Evolutionary conservation across 768 basidiomycete genomes (phyloP), one percentile per base, ranked within the genome.

Genomic region (Tephrocybe sp.): DNA sequence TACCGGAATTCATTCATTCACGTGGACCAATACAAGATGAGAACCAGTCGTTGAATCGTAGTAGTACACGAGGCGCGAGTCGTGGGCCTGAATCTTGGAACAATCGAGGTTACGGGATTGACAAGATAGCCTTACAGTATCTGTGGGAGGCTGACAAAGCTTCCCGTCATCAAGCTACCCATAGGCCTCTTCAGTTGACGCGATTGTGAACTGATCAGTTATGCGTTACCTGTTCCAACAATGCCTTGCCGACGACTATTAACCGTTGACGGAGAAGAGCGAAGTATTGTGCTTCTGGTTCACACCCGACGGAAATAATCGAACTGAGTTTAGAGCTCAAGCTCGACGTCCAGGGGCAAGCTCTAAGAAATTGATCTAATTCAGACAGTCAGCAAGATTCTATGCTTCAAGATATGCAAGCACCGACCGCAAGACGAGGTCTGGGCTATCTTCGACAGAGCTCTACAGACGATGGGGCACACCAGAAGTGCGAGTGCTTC

Each of bases 341-440:
- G 24, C 66, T 74, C 15, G 65, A 59, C 1, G 80, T 77, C 78
- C 83, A 84, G 2, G 80, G 79, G 13, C 80, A 80, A 32, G 59
- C 62, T 13, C 60, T 52, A 40, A 67, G 60, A 42, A 62, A 67
- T 22, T 55, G 56, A 18, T 49, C 69, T 72, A 19, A 27, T 9
- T n/a, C n/a, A 49, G 22, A 9, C 35, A 31, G 16, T 47, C 15
- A 47, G 37, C 28, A 26, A 39, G 19, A 30, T 4, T 30, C 8
- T 8, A 19, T 1, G 15, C 5, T 15, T 26, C 9, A 7, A 27
- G 16, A 7, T 15, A 21, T 24, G 19, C 15, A n/a, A n/a, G 21
- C 19, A 41, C 70, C 50, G 56, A 74, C 73, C 49, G 3, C 61
- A 51, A 11, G 30, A 38, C 16, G 58, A 43, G 19, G 65, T 60